A percentile compares a stretch with the other conserved stretches of the same genome.
Conservation (phyloP, 768 basidiomycete species). For the Rhodotorula babjevae region DNA sequence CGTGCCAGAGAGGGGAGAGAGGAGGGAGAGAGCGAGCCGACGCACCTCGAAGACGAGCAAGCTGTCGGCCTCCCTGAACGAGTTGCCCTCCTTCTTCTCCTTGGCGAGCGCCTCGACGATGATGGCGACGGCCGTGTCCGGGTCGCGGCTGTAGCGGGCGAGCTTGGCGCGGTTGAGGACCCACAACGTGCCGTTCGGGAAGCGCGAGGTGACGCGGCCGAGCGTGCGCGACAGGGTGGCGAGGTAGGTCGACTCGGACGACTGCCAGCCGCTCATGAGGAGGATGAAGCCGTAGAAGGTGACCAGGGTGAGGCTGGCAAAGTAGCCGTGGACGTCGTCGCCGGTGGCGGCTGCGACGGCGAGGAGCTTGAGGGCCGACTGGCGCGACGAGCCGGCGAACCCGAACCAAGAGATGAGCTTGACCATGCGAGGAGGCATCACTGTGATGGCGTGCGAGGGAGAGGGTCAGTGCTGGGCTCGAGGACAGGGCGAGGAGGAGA, state of each 20-base stretch:
- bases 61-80: slow-evolving; percentile 36
- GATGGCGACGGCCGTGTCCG: slow-evolving; percentile 19
- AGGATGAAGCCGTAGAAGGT: slow-evolving; percentile 35
- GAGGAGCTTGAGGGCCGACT: slow-evolving; percentile 34
- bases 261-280: slow-evolving; percentile 36
- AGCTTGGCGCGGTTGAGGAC: slow-evolving; percentile 35
- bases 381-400: slow-evolving; percentile 12
- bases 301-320: slow-evolving; percentile 15
- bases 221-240: slow-evolving; percentile 4
- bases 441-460: background rate
- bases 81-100: slow-evolving; percentile 1
- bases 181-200: slow-evolving; percentile 35
- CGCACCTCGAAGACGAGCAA: slow-evolving; percentile 37
- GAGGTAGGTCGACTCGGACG: slow-evolving; percentile 16
- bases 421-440: slow-evolving; percentile 13
- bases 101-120: slow-evolving; percentile 12
- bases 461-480: too few species aligned
- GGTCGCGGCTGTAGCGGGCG: slow-evolving; percentile 5
- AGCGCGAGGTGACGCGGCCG: slow-evolving; percentile 6
- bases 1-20: too few species aligned
- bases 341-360: slow-evolving; percentile 14
- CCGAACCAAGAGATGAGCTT: slow-evolving; percentile 33
- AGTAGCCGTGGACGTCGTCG: slow-evolving; percentile 32
- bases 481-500: too few species aligned
- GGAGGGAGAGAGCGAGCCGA: too few species aligned